Evolutionary conservation across 2,329 filamentous ascomycete species (phyloP), one percentile per base, ranked within the genome.

Genomic region (Fusarium pseudonygamai): DNA sequence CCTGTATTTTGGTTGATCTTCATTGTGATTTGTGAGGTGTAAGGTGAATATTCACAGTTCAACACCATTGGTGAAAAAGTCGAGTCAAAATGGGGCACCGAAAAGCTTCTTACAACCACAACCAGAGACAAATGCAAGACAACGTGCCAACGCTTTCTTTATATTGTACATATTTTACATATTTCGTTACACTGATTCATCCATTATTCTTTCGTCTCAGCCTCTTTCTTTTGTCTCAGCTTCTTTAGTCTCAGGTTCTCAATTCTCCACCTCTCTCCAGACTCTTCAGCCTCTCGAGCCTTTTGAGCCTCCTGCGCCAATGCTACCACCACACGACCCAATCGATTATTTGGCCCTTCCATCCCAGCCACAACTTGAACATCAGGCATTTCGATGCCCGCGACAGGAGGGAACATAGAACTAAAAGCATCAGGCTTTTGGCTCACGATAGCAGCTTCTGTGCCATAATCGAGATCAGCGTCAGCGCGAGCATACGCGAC

Each of bases 401-500:
- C 72, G 6, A 78, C 73, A 5, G 86, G 87, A 36, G 89, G 89
- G 74, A 91, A 91, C 46, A 91, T 75, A 2, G 82, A 82, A 30
- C 83, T 82, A 67, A 82, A 82, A 22, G 82, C 81, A 47, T 81
- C 75, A n/a, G 52, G 73, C 60, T 43, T 49, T 7, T 50, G n/a
- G 72, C 32, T 39, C 32, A 32, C 52, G 8, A 34, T 68, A 56
- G 77, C 61, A 3, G 75, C 58, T 30, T 82, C 75, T 20, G 77
- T 75, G 14, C 95, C 96, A 81, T 97, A 98, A 3, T 86, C 84
- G 40, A 85, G 78, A 82, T 98, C 96, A 14, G 83, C 85, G 4
- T 90, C 90, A 34, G 91, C 83, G 32, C 74, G 79, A 10, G 94
- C 92, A 79, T 90, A 88, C 24, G 87, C 84, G 67, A 94, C 88